A percentile compares a stretch with the other conserved stretches of the same genome.
These are phyloP conservation scores for Hirschioporus abietinus DNA, from an alignment of 768 basidiomycete genomes.

Conservation along the genomic window DNA sequence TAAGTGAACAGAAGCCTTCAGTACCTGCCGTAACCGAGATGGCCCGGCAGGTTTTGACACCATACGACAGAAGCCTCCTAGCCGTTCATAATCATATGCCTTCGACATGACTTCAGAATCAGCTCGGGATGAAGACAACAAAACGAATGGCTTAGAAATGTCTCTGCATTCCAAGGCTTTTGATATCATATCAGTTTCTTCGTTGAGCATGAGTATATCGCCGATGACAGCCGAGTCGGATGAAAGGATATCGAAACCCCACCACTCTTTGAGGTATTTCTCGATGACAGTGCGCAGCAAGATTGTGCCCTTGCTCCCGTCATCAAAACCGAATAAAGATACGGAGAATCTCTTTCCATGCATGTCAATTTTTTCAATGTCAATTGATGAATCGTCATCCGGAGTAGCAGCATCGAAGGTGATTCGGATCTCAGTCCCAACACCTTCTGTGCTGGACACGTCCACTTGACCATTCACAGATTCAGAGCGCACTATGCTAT, in stretches of 20 bases:
- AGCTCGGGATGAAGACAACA: constrained; percentile 68
- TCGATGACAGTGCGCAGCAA: constrained; percentile 58
- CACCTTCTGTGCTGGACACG: constrained; percentile 86
- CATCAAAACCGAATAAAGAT: constrained; percentile 69
- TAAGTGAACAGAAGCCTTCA: constrained; percentile 59
- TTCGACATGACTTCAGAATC: constrained; percentile 56
- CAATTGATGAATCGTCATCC: constrained; percentile 29
- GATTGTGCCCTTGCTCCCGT: constrained; percentile 55
- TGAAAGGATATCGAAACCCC: constrained; percentile 54
- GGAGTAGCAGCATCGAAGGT: constrained; percentile 67
- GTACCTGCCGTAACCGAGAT: constrained; percentile 55
- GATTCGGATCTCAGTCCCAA: constrained; percentile 89
- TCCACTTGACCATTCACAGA: constrained; percentile 89
- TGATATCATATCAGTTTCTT: constrained; percentile 56
- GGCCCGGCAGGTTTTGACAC: constrained; percentile 90
- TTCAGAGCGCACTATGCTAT: constrained; percentile 82
- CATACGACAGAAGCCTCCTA: constrained; percentile 85
- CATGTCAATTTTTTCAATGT: constrained; percentile 6
- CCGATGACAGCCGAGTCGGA: constrained; percentile 39
- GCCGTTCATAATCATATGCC: constrained; percentile 65
- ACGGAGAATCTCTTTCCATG: constrained; percentile 29
- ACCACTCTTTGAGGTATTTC: constrained; percentile 69
- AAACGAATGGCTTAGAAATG: constrained; percentile 60
- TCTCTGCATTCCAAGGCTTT: constrained; percentile 55
- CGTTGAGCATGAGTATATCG: constrained; percentile 79